Evolutionary conservation across 192 early-diverging fungal genomes (phyloP).

Genomic region (Dispira simplex): DNA sequence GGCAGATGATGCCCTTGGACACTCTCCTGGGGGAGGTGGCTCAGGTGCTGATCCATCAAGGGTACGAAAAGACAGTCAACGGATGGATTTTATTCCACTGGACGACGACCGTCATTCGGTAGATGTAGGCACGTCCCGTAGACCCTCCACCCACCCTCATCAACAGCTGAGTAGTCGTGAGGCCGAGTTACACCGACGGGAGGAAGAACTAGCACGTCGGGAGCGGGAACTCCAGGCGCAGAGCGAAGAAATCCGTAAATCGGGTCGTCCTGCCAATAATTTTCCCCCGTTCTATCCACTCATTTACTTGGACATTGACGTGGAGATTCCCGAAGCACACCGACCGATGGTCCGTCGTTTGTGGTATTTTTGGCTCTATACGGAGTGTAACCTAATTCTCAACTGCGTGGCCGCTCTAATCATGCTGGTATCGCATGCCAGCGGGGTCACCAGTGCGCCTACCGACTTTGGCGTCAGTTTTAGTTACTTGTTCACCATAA

Average conservation of each 20-base stretch:
- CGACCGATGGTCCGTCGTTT: constrained; percentile 46
- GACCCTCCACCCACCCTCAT: background rate
- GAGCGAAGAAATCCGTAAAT: constrained; percentile 34
- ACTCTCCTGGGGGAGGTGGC: constrained; percentile 13
- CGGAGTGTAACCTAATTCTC: constrained; percentile 47
- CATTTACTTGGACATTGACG: constrained; percentile 64
- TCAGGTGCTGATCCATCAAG: constrained; percentile 19
- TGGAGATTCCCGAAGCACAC: constrained; percentile 49
- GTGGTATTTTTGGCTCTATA: constrained; percentile 59
- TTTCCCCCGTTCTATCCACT: constrained; percentile 73
- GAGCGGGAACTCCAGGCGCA: constrained; percentile 51
- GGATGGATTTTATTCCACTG: constrained; percentile 16
- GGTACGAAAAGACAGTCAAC: constrained; percentile 19
- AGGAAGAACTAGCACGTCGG: constrained; percentile 58
- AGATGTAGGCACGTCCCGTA: background rate
- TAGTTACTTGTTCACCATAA: constrained; percentile 60
- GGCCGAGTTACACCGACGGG: constrained; percentile 51
- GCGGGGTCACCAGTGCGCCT: constrained; percentile 44
- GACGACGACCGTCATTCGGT: constrained; percentile 12
- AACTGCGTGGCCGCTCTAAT: constrained; percentile 68
- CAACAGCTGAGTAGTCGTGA: constrained; percentile 33
- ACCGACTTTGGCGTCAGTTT: constrained; percentile 68
- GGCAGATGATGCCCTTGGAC: constrained; percentile 21
- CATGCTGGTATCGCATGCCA: constrained; percentile 48
- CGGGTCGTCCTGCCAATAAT: constrained; percentile 51